phyloP scores from a whole-genome alignment of 208 protist species.

The Leishmania aethiopica region DNA sequence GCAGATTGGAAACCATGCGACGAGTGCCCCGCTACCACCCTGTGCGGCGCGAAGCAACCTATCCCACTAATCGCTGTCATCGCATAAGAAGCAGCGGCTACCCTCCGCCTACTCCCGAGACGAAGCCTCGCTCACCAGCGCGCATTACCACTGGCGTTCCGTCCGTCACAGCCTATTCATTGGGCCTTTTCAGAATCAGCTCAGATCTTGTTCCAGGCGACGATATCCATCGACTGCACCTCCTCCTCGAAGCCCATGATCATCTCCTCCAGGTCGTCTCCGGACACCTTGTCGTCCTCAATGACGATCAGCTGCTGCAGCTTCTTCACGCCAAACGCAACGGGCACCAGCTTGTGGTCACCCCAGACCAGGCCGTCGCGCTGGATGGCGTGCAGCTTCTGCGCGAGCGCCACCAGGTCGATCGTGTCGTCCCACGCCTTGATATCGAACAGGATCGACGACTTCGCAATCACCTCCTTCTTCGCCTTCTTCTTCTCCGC shows the following conservation, averaged over 20 bases:
- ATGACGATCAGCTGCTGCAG: slow-evolving; percentile 93
- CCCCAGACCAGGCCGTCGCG: slow-evolving; percentile 94
- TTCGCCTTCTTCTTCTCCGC: slow-evolving; percentile 85
- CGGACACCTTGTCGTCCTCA: slow-evolving; percentile 95
- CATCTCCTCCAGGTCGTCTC: slow-evolving; percentile 93
- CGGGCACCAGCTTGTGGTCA: slow-evolving; percentile 86
- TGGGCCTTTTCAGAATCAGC: not conserved
- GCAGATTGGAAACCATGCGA: not conserved
- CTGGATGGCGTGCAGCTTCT: slow-evolving; percentile 83
- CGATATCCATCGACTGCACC: slow-evolving; percentile 96
- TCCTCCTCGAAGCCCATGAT: slow-evolving; percentile 94
- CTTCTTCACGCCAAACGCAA: slow-evolving; percentile 97
- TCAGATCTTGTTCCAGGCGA: slow-evolving; percentile 97
- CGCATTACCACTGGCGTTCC: not conserved
- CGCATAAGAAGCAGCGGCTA: not conserved
- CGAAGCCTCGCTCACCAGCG: not conserved
- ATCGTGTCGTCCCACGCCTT: slow-evolving; percentile 95
- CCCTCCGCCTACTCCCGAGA: not conserved
- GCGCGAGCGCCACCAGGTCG: slow-evolving; percentile 86
- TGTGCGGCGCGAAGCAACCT: not conserved
- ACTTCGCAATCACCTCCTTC: slow-evolving; percentile 88
- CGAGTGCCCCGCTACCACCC: not conserved
- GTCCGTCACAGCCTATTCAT: not conserved
- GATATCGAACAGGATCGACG: slow-evolving; percentile 92
- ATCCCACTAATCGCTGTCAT: not conserved